Evolutionary conservation across 345 rosid genomes (phyloP).

Genomic region (Boechera retrofracta): DNA sequence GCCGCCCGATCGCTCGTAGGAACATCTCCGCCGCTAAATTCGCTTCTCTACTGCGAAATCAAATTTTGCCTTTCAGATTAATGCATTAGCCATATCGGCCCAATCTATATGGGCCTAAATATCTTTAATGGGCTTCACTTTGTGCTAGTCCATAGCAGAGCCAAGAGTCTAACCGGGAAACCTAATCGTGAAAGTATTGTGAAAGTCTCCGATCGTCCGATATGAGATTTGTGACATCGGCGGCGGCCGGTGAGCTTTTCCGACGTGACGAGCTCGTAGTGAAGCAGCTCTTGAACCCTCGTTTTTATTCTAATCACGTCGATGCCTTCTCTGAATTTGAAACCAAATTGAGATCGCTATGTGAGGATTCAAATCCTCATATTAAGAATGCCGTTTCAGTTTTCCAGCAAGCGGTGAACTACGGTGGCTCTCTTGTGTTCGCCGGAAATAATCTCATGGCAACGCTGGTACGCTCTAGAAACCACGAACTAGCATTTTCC

Average conservation of each 20-base stretch:
- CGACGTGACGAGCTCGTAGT: constrained; percentile 21
- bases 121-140: neutral
- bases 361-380: constrained; percentile 49
- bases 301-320: neutral
- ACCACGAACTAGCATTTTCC: constrained; percentile 55
- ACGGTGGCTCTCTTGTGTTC: constrained; percentile 42
- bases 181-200: neutral
- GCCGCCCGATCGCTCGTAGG: constrained; percentile 74
- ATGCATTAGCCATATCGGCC: neutral
- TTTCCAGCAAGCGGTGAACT: constrained; percentile 50
- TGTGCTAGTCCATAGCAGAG: neutral
- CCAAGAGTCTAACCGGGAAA: neutral
- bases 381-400: constrained; percentile 50
- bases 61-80: neutral
- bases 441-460: constrained; percentile 57
- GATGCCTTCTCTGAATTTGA: constrained; percentile 43
- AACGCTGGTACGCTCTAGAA: constrained; percentile 58
- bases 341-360: constrained; percentile 47
- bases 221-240: constrained; percentile 27
- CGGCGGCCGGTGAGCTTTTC: constrained; percentile 29
- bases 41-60: constrained; percentile 21
- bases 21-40: constrained; percentile 53
- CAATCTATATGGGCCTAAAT: neutral
- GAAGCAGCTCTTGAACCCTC: constrained; percentile 18
- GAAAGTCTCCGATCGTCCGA: constrained; percentile 8